phyloP scores from a whole-genome alignment of 2,329 filamentous ascomycete species.

The Aspergillus fructus region DNA sequence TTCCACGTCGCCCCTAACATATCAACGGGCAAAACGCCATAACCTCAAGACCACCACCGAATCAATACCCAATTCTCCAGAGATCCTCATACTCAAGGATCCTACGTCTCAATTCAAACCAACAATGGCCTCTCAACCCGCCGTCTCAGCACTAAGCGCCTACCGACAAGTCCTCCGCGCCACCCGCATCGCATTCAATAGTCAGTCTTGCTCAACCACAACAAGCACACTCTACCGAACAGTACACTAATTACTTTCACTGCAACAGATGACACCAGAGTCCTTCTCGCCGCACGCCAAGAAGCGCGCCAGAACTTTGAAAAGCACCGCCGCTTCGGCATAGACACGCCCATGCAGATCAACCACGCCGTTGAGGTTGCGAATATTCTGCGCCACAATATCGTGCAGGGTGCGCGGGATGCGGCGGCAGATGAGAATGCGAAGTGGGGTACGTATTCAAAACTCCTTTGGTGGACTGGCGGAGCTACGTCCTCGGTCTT shows the following conservation, averaged over 20 bases:
- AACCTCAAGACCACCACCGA: neutral
- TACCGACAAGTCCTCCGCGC: conserved; percentile 83
- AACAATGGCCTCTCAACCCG: conserved; percentile 35
- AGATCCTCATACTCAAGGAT: neutral
- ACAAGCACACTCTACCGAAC: neutral
- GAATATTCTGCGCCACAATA: conserved; percentile 73
- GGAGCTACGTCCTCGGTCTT: neutral
- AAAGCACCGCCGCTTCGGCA: conserved; percentile 60
- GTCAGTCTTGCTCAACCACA: conserved; percentile 44
- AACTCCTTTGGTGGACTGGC: neutral
- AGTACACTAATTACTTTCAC: conserved; percentile 10
- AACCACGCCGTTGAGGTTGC: conserved; percentile 81
- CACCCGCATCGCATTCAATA: conserved; percentile 77
- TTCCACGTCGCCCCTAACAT: neutral
- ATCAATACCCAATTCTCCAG: neutral
- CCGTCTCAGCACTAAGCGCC: conserved; percentile 64
- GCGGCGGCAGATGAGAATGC: conserved; percentile 28
- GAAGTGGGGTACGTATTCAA: conserved; percentile 35
- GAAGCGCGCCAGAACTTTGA: conserved; percentile 76
- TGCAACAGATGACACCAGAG: conserved; percentile 59
- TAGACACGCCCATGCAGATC: conserved; percentile 64
- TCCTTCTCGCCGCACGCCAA: conserved; percentile 68
- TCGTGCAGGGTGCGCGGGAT: conserved; percentile 73
- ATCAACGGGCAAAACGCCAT: neutral
- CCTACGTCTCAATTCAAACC: neutral